Conservation (phyloP, 805 yeast species). For the Saccharomycopsis malanga region DNA sequence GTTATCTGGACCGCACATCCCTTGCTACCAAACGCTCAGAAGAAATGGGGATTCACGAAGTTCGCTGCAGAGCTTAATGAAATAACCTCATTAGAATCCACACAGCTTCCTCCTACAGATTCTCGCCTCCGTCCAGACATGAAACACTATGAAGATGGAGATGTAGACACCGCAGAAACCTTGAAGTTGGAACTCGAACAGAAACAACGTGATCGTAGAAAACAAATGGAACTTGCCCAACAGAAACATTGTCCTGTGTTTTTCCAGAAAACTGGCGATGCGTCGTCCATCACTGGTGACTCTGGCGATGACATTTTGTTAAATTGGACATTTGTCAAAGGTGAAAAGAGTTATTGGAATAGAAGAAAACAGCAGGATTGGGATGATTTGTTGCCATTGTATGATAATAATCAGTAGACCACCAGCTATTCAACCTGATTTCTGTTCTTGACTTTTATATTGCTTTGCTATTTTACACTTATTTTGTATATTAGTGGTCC, state of each 20-base stretch:
- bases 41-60: conserved; percentile 78
- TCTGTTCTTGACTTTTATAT: no score
- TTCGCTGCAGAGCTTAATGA: conserved; percentile 80
- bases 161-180: conserved; percentile 63
- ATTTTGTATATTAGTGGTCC: no score
- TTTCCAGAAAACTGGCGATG: conserved; percentile 29
- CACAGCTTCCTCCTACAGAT: conserved; percentile 71
- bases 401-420: conserved; percentile 8
- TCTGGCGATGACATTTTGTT: conserved; percentile 24
- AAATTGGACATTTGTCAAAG: conserved; percentile 41
- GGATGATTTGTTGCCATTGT: conserved; percentile 33
- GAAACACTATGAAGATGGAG: conserved; percentile 59
- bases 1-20: conserved; percentile 67
- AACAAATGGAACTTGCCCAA: conserved; percentile 41
- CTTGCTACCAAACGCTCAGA: conserved; percentile 47
- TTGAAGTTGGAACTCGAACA: conserved; percentile 68
- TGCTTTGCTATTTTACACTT: no score
- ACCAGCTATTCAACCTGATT: no score
- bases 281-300: conserved; percentile 40
- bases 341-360: conserved; percentile 49
- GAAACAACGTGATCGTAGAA: conserved; percentile 71
- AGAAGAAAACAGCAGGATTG: conserved; percentile 45
- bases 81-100: conserved; percentile 63
- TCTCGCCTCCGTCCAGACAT: conserved; percentile 88
- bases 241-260: conserved; percentile 42